Percentiles rank a stretch among this genome's conserved stretches.
These are phyloP conservation scores for Pyricularia sp. DNA, from an alignment of 2,329 filamentous ascomycete genomes.

Conservation along the genomic window DNA sequence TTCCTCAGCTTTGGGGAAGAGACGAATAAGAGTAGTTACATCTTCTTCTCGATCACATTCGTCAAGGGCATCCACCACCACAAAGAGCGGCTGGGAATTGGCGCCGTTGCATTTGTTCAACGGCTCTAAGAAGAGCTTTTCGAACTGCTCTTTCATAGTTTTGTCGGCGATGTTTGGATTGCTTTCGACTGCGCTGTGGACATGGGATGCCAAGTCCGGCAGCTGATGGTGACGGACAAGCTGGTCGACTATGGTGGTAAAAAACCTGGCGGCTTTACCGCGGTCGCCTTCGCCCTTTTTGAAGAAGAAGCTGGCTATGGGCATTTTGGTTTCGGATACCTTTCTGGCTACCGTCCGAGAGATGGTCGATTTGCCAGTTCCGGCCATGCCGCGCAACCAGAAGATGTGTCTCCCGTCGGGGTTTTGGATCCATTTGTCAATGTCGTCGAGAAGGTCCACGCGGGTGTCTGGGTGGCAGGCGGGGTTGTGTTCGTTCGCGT, in stretches of 20 bases:
- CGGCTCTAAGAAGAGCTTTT: conserved; percentile 27
- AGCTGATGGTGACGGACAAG: conserved; percentile 15
- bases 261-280: conserved; percentile 23
- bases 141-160: conserved; percentile 26
- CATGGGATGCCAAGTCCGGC: conserved; percentile 15
- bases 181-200: conserved; percentile 14
- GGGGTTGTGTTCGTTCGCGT: neutral
- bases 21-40: conserved; percentile 18
- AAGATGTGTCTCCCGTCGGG: neutral
- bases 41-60: conserved; percentile 23
- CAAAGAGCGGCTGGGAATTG: conserved; percentile 9
- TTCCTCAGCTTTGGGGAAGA: conserved; percentile 13
- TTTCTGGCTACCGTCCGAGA: conserved; percentile 1
- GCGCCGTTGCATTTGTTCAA: conserved; percentile 11
- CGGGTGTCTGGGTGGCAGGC: neutral
- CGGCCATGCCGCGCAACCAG: conserved; percentile 1
- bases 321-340: neutral
- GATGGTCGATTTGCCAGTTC: conserved; percentile 1
- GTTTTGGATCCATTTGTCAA: neutral
- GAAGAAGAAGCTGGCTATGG: conserved; percentile 33
- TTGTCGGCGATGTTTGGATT: conserved; percentile 16
- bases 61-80: conserved; percentile 25
- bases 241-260: conserved; percentile 29
- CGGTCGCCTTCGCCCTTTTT: conserved; percentile 29
- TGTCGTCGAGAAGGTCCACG: neutral